Evolutionary conservation across 176 grass and related monocot genomes (phyloP), one percentile per base, ranked within the genome.

Genomic region (Hyparrhenia diplandra): DNA sequence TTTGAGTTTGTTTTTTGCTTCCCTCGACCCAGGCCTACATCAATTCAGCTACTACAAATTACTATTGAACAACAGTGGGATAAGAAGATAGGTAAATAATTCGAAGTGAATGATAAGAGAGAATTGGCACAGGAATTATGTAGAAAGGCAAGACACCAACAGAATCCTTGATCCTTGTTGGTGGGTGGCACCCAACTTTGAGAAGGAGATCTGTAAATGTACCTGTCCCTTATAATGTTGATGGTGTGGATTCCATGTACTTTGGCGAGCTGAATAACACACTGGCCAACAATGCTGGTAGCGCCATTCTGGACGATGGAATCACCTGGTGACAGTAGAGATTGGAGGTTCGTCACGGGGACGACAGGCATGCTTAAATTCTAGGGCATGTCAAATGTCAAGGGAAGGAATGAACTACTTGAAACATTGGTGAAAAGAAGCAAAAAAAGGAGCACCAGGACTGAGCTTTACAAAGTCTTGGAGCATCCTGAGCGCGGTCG

Each of bases 181-280:
- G 12, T 28, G n/a, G n/a, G n/a, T n/a, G 24, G 3, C 58, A 61
- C 58, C 24, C 25, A 61, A 40, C 21, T 55, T 18, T 25, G 28
- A 34, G 29, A 78, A 47, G 30, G 51, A 58, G 24, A 54, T 17
- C 7, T 25, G 75, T 11, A 35, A 4, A n/a, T 30, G 17, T 30
- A 98, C 95, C 95, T 92, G 62, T 98, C 95, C 86, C 95, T 90
- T 67, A 94, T 89, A 51, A 98, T 91, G 86, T 98, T 98, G 85
- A 98, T 83, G 76, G 76, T 98, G 54, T 24, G 86, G 45, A 98
- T 37, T 54, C 88, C 88, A 30, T 85, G 85, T 45, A 78, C 54
- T 87, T 87, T 91, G 60, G 92, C 88, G 3, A 98, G 84, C 85
- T 98, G 95, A 86, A 93, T 94, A 75, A 98, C 80, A 12, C 95